A percentile compares a stretch with the other conserved stretches of the same genome.
Conservation (phyloP, 352 stramenopile genomes). For the Poterioochromonas sp. region DNA sequence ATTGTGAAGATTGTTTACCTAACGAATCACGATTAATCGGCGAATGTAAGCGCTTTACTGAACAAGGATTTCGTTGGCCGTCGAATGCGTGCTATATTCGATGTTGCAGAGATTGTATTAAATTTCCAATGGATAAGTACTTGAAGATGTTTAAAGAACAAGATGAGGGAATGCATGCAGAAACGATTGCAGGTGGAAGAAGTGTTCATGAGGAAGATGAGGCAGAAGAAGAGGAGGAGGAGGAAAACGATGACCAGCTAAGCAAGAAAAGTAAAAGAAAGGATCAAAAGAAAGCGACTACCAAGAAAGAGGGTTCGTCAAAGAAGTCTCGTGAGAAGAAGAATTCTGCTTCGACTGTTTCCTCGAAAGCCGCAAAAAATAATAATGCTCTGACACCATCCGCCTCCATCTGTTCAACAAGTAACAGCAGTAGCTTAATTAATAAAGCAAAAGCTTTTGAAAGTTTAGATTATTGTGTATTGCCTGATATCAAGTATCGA, state of each 20-base stretch:
- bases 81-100: slow-evolving; percentile 37
- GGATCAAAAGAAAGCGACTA: neutral
- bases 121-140: slow-evolving; percentile 23
- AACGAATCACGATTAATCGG: slow-evolving; percentile 26
- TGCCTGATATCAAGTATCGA: slow-evolving; percentile 4
- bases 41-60: slow-evolving; percentile 33
- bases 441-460: neutral
- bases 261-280: neutral
- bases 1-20: slow-evolving; percentile 46
- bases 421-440: neutral
- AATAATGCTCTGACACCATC: neutral
- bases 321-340: neutral
- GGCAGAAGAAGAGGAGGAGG: neutral
- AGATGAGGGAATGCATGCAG: neutral
- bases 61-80: slow-evolving; percentile 34
- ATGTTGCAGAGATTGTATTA: slow-evolving; percentile 34
- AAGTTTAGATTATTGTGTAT: neutral
- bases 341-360: neutral
- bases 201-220: neutral
- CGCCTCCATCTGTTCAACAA: neutral
- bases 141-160: neutral
- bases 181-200: neutral
- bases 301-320: neutral
- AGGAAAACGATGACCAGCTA: too few relatives aligned
- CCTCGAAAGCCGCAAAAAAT: neutral